These are phyloP conservation scores for Turritis glabra DNA, from an alignment of 345 rosid species.

Conservation along the genomic window DNA sequence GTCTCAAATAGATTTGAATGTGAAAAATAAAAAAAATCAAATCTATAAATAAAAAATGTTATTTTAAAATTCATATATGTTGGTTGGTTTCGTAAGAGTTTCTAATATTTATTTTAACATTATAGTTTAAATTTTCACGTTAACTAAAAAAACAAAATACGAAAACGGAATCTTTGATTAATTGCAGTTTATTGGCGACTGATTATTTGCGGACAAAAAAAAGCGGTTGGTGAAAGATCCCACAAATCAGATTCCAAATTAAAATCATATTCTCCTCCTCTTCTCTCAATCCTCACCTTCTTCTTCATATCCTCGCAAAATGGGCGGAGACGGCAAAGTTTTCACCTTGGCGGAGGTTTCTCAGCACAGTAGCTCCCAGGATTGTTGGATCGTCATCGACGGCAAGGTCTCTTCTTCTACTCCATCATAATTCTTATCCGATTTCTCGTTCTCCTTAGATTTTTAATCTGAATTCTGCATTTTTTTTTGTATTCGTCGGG, in stretches of 20 bases:
- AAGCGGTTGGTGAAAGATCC: neutral
- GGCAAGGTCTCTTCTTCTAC: constrained; percentile 59
- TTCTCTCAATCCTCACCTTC: neutral
- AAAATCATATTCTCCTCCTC: neutral
- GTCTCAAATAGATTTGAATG: no score
- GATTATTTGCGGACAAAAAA: no score
- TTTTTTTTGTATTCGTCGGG: no score
- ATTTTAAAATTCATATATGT: no score
- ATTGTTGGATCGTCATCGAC: constrained; percentile 88
- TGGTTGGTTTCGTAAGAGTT: no score
- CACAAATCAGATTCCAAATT: neutral
- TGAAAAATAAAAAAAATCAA: no score
- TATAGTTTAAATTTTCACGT: no score
- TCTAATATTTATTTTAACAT: no score
- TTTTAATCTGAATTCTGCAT: neutral
- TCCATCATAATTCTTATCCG: neutral
- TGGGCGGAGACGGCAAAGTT: constrained; percentile 63
- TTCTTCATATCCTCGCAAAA: constrained; percentile 22
- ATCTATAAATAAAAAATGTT: no score
- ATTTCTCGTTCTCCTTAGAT: neutral
- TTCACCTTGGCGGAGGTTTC: constrained; percentile 76
- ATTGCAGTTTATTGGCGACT: no score
- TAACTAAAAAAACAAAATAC: no score
- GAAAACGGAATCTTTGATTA: no score
- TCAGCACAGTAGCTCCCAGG: constrained; percentile 59